phyloP scores from a whole-genome alignment of 2,329 filamentous ascomycete genomes.

The Diplodia intermedia region DNA sequence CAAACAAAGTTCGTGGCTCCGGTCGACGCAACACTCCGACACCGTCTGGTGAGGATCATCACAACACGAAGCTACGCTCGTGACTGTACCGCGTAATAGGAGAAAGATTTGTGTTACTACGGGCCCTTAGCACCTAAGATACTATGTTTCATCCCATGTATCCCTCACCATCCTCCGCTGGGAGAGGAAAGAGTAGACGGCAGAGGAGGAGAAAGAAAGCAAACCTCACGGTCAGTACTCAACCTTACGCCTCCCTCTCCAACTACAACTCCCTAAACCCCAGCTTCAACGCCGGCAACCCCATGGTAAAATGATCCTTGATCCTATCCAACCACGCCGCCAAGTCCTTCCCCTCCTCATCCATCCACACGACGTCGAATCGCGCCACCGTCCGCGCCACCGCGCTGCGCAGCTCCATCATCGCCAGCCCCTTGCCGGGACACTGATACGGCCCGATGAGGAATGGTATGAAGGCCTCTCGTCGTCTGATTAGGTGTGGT shows the following conservation, averaged over 20 bases:
- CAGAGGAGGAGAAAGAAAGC: background rate
- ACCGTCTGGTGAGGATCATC: background rate
- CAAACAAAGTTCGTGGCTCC: background rate
- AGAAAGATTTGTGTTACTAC: background rate
- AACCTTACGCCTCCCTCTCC: background rate
- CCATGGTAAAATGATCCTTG: conserved; percentile 41
- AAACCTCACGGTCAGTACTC: background rate
- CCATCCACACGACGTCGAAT: conserved; percentile 36
- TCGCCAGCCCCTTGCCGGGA: conserved; percentile 23
- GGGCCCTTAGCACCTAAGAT: no score
- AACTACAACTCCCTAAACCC: conserved; percentile 12
- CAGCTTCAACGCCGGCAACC: conserved; percentile 15
- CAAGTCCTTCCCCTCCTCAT: conserved; percentile 35
- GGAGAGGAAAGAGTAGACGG: background rate
- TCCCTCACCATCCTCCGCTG: background rate
- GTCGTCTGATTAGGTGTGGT: background rate
- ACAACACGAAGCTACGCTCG: background rate
- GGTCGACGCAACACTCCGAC: background rate
- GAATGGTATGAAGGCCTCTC: conserved; percentile 27
- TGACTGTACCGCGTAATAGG: background rate
- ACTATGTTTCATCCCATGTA: no score
- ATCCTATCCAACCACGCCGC: conserved; percentile 37
- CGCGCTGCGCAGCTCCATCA: conserved; percentile 24
- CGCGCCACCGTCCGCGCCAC: conserved; percentile 6
- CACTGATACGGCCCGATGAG: conserved; percentile 11